Percentiles rank a stretch among this genome's conserved stretches.
These are phyloP conservation scores for Bullera alba DNA, from an alignment of 768 basidiomycete genomes.

Conservation along the genomic window DNA sequence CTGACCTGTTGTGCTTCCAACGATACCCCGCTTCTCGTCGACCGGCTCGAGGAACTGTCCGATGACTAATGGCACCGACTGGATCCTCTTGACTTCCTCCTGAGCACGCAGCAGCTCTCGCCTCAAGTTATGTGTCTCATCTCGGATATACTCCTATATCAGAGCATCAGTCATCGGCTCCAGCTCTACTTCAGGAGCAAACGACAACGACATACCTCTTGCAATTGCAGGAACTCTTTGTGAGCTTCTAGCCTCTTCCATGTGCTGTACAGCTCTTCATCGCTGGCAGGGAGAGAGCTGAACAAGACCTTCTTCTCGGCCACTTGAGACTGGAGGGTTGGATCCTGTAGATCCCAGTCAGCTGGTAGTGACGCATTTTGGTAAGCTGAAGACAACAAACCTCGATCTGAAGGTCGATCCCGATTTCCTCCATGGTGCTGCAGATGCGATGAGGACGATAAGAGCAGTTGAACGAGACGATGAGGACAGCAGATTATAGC, in stretches of 20 bases:
- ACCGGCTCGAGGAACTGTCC: constrained; percentile 99
- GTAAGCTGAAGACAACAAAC: constrained; percentile 50
- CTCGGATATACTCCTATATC: constrained; percentile 94
- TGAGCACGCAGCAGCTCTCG: constrained; percentile 96
- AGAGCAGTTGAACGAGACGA: neutral
- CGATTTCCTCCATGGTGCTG: constrained; percentile 72
- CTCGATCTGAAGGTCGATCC: constrained; percentile 74
- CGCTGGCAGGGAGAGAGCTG: constrained; percentile 66
- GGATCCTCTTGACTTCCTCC: constrained; percentile 98
- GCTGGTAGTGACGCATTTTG: neutral
- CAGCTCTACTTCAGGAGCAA: neutral
- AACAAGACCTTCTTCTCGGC: constrained; percentile 81
- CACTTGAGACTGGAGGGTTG: constrained; percentile 77
- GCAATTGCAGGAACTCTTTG: constrained; percentile 73
- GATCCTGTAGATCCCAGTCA: constrained; percentile 58
- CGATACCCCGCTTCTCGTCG: constrained; percentile 93
- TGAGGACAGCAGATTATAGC: neutral
- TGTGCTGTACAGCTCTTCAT: constrained; percentile 89
- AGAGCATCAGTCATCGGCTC: constrained; percentile 4
- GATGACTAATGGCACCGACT: constrained; percentile 96
- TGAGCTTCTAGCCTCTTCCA: constrained; percentile 95
- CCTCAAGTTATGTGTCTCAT: constrained; percentile 95
- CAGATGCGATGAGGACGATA: neutral
- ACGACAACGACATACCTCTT: constrained; percentile 43
- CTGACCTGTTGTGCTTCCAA: constrained; percentile 75